Evolutionary conservation across 2,329 filamentous ascomycete species (phyloP).

Genomic region (Aspergillus sojae): DNA sequence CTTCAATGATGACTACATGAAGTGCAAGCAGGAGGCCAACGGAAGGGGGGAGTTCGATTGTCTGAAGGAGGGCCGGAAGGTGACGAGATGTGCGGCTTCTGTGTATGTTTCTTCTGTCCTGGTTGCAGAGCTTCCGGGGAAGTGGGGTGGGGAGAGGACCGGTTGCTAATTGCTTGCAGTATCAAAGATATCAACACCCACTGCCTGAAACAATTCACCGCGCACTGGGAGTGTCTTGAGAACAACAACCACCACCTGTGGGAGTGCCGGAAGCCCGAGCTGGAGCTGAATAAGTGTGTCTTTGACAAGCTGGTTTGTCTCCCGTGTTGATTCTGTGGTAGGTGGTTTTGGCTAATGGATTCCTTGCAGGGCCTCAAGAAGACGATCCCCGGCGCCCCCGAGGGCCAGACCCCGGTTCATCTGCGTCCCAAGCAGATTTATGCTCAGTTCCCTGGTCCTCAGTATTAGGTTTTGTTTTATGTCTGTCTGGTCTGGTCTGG

Average conservation of each 20-base stretch:
- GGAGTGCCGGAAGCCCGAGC: slow-evolving; percentile 88
- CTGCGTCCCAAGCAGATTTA: slow-evolving; percentile 60
- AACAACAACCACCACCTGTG: slow-evolving; percentile 97
- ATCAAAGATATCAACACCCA: slow-evolving; percentile 94
- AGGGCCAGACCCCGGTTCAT: slow-evolving; percentile 72
- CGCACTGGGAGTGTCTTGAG: slow-evolving; percentile 94
- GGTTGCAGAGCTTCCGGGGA: neutral
- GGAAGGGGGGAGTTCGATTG: slow-evolving; percentile 92
- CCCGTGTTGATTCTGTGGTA: neutral
- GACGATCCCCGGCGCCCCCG: slow-evolving; percentile 72
- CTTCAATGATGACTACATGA: slow-evolving; percentile 99
- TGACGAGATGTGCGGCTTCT: slow-evolving; percentile 93
- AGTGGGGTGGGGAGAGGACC: neutral
- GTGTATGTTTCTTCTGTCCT: slow-evolving; percentile 68
- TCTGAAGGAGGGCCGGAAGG: slow-evolving; percentile 92
- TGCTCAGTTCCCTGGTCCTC: slow-evolving; percentile 42
- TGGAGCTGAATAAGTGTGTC: slow-evolving; percentile 91
- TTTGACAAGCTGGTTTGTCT: slow-evolving; percentile 86
- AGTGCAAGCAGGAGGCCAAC: slow-evolving; percentile 94
- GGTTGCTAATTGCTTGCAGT: slow-evolving; percentile 48
- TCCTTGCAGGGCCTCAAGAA: slow-evolving; percentile 73
- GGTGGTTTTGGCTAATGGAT: neutral
- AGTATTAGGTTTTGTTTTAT: slow-evolving; percentile 33
- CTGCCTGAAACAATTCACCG: slow-evolving; percentile 87
- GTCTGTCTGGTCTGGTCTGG: slow-evolving; percentile 25